These are phyloP conservation scores for Spergularia azorica DNA, from an alignment of 179 eudicot species.

Conservation along the genomic window DNA sequence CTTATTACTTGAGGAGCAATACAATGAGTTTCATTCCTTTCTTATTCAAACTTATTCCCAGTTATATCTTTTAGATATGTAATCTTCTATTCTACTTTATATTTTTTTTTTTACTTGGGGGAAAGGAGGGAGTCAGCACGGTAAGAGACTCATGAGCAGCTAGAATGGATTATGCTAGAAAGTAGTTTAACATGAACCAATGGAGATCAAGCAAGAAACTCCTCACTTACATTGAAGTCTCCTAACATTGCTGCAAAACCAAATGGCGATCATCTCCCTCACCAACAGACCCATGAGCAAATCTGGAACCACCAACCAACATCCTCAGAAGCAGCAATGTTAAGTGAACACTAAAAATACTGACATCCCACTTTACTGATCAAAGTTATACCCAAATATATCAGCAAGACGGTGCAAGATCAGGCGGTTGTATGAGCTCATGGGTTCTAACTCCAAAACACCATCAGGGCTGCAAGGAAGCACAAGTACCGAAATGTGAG, in stretches of 20 bases:
- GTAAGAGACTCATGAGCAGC: neutral
- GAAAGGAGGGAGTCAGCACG: no score
- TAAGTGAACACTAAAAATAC: neutral
- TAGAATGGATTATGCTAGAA: neutral
- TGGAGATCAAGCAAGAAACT: conserved; percentile 8
- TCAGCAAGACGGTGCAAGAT: conserved; percentile 97
- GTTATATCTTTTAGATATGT: neutral
- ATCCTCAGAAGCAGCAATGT: conserved; percentile 20
- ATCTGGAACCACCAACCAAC: conserved; percentile 44
- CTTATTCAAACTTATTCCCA: neutral
- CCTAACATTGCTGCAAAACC: conserved; percentile 74
- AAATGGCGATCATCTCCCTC: conserved; percentile 90
- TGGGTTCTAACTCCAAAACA: conserved; percentile 83
- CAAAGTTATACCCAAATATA: conserved; percentile 68
- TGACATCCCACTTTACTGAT: neutral
- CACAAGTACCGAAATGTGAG: neutral
- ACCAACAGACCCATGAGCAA: conserved; percentile 86
- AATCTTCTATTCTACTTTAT: neutral
- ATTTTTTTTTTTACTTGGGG: neutral
- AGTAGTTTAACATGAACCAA: neutral
- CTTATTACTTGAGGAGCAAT: conserved; percentile 4
- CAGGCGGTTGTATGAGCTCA: conserved; percentile 86
- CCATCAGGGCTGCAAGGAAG: conserved; percentile 58
- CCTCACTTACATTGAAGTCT: conserved; percentile 79
- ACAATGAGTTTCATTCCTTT: neutral